These are phyloP conservation scores for Porpolomopsis calyptriformis DNA, from an alignment of 768 basidiomycete species.

Conservation along the genomic window DNA sequence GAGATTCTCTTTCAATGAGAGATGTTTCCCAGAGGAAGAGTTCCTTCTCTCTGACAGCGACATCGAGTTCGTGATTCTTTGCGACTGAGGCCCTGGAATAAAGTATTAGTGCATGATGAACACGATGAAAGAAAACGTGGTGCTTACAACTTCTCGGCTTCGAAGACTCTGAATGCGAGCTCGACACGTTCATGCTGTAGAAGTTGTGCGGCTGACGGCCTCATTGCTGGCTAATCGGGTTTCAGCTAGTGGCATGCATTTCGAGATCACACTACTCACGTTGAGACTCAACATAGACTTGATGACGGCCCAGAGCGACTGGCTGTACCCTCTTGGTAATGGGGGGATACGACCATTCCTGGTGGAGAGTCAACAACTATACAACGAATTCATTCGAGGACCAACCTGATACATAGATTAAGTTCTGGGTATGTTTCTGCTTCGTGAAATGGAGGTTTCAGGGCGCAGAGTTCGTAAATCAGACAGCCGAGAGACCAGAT, in stretches of 20 bases:
- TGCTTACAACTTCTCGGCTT: constrained; percentile 68
- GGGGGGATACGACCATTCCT: constrained; percentile 89
- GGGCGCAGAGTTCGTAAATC: constrained; percentile 90
- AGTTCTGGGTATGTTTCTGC: constrained; percentile 85
- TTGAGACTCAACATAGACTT: constrained; percentile 83
- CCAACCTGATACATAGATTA: constrained; percentile 67
- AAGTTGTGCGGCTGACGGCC: constrained; percentile 71
- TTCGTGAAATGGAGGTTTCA: constrained; percentile 89
- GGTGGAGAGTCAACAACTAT: background rate
- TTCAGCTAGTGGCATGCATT: background rate
- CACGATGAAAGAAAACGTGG: background rate
- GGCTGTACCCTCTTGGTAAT: constrained; percentile 74
- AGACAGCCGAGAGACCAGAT: constrained; percentile 98
- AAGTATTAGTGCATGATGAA: background rate
- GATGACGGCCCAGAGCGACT: constrained; percentile 59
- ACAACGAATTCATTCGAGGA: constrained; percentile 1
- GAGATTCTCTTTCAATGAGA: constrained; percentile 46
- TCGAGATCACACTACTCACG: constrained; percentile 27
- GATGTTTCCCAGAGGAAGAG: constrained; percentile 40
- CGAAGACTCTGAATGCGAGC: constrained; percentile 58
- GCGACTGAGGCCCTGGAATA: constrained; percentile 46
- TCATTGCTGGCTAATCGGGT: constrained; percentile 64
- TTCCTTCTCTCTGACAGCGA: constrained; percentile 57
- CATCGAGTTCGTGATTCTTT: constrained; percentile 47
- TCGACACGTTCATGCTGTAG: constrained; percentile 72